Evolutionary conservation across 345 rosid species (phyloP), one percentile per base, ranked within the genome.

Genomic region (Populus pruinosa): DNA sequence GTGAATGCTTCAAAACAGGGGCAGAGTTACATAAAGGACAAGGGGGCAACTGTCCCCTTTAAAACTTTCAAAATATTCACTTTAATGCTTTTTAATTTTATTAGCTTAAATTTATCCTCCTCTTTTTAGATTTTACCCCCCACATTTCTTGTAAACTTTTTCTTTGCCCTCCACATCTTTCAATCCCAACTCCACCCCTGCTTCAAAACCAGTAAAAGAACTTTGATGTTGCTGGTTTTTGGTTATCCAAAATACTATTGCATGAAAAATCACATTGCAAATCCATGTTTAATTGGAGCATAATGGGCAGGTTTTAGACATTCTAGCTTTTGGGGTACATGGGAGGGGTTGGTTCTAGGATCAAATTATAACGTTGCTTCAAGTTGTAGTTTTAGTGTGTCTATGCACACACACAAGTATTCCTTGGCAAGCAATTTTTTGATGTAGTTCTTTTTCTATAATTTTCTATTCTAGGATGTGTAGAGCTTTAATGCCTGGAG

Each of bases 401-500:
- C n/a, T 4, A 6, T 8, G 3, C 8, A 11, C 64, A 12, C 64
- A 59, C 64, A 59, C 6, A 10, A 4, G 63, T 9, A n/a, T 12
- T 20, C 16, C 63, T 17, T 53, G 10, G 55, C 43, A 72, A 63
- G 59, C 63, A 66, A 69, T 69, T 50, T 23, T 74, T 78, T 68
- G 13, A 20, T 18, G 16, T 16, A 43, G 78, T 31, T 65, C 47
- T 64, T 66, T 25, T 72, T 64, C 47, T 12, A 56, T 64, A 55
- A 69, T 70, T 39, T 25, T 55, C 50, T 38, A 29, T 63, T 56
- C 74, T 81, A 94, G 98, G 89, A 93, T 90, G 94, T 94, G 96
- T 72, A 85, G 94, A 87, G 89, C 95, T 79, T 91, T 93, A 68
- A 90, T 94, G 98, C 94, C 92, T 31, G 98, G 95, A 78, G 98